Evolutionary conservation across 257 asterid species (phyloP).

Genomic region (Gentiana dahurica): DNA sequence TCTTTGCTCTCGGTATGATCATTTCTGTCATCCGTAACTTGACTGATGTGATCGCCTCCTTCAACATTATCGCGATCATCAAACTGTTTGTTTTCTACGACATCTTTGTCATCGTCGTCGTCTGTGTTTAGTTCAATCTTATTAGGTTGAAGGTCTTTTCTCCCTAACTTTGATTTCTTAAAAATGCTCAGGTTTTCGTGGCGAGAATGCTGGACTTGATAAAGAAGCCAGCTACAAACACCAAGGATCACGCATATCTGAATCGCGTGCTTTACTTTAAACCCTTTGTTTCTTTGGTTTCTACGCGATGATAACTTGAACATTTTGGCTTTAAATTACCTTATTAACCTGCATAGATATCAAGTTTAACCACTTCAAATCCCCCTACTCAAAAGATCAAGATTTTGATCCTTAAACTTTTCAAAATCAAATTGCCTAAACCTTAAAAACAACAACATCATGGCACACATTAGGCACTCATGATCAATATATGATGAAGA

Average conservation of each 20-base stretch:
- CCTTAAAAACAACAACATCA: neutral
- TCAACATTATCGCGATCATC: constrained; percentile 46
- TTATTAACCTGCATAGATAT: constrained; percentile 3
- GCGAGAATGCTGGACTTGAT: constrained; percentile 79
- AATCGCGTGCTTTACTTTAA: constrained; percentile 83
- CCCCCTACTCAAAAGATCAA: neutral
- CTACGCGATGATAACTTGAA: constrained; percentile 68
- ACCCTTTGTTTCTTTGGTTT: constrained; percentile 64
- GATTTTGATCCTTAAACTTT: neutral
- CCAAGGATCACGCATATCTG: constrained; percentile 66
- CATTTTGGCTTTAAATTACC: constrained; percentile 26
- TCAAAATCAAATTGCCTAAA: neutral
- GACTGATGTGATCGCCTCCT: constrained; percentile 25
- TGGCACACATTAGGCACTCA: neutral
- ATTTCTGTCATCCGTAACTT: constrained; percentile 16
- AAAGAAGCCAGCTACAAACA: constrained; percentile 70
- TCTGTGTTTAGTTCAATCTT: constrained; percentile 26
- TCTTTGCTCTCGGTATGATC: constrained; percentile 18
- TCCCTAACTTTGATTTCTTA: constrained; percentile 27
- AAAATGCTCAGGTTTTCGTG: constrained; percentile 13
- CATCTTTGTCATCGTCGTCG: constrained; percentile 16
- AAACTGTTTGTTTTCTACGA: constrained; percentile 36
- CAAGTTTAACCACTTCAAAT: constrained; percentile 2
- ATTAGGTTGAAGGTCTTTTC: constrained; percentile 66
- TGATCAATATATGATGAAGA: neutral